Percentiles rank a stretch among this genome's conserved stretches.
Evolutionary conservation across 2,329 filamentous ascomycete genomes (phyloP).

Genomic region (Lecanosticta acicola): DNA sequence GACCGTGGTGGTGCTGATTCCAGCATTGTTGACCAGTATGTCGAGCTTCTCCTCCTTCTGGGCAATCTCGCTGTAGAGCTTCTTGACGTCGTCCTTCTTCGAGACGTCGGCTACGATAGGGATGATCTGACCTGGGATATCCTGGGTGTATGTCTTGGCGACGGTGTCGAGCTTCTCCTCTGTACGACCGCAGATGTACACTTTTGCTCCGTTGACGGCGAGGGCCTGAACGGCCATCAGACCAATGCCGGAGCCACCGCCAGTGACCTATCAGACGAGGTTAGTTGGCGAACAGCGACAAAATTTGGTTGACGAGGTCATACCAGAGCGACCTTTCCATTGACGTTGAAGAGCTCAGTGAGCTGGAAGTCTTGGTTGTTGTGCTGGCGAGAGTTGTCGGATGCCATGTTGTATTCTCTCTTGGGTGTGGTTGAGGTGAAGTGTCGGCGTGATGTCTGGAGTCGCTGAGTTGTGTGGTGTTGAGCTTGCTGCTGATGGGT

Average conservation of each 20-base stretch:
- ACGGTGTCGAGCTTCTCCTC: slow-evolving; percentile 46
- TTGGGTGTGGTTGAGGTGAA: slow-evolving; percentile 35
- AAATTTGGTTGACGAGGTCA: too few species aligned
- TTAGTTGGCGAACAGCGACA: too few species aligned
- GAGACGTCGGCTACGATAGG: slow-evolving; percentile 42
- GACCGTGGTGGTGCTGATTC: slow-evolving; percentile 39
- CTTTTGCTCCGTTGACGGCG: slow-evolving; percentile 38
- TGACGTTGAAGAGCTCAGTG: slow-evolving; percentile 34
- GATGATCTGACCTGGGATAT: slow-evolving; percentile 43
- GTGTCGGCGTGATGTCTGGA: slow-evolving; percentile 11
- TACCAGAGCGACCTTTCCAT: slow-evolving; percentile 37
- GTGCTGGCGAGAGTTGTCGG: slow-evolving; percentile 19
- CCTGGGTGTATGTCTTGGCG: slow-evolving; percentile 39
- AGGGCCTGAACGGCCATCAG: slow-evolving; percentile 44
- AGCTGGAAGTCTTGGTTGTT: slow-evolving; percentile 36
- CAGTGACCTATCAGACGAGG: slow-evolving; percentile 12
- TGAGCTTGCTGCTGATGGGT: not conserved
- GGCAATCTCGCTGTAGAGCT: slow-evolving; percentile 40
- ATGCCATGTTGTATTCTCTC: slow-evolving; percentile 42
- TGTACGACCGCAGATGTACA: slow-evolving; percentile 46
- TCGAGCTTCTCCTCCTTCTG: slow-evolving; percentile 40
- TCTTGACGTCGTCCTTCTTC: slow-evolving; percentile 40
- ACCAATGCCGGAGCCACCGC: slow-evolving; percentile 45
- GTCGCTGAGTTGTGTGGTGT: slow-evolving; percentile 1
- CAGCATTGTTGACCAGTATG: slow-evolving; percentile 39